phyloP scores from a whole-genome alignment of 2,329 filamentous ascomycete species.

The Cladophialophora psammophila region DNA sequence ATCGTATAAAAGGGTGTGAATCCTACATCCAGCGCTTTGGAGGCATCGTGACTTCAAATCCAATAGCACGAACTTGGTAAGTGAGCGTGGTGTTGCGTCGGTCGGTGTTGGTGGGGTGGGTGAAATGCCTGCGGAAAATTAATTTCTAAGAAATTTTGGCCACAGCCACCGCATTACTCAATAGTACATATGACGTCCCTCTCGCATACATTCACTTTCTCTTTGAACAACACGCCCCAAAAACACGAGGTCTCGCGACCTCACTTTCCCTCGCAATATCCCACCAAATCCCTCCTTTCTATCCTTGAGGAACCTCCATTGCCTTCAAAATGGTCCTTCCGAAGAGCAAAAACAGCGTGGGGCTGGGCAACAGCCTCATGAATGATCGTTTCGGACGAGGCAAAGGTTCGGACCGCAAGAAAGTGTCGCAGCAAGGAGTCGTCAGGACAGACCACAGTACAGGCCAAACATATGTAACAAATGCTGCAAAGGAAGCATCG shows the following conservation, averaged over 20 bases:
- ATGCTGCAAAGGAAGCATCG: slow-evolving; percentile 85
- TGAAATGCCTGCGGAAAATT: slow-evolving; percentile 14
- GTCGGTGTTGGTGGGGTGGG: slow-evolving; percentile 1
- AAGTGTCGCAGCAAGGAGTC: slow-evolving; percentile 70
- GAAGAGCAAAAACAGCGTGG: slow-evolving; percentile 94
- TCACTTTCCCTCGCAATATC: slow-evolving; percentile 1
- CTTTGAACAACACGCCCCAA: neutral
- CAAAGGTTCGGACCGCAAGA: slow-evolving; percentile 83
- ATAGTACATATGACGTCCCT: slow-evolving; percentile 27
- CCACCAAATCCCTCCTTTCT: neutral
- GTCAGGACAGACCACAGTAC: slow-evolving; percentile 72
- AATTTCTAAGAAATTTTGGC: slow-evolving; percentile 30
- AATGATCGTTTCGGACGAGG: slow-evolving; percentile 97
- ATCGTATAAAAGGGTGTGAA: slow-evolving; percentile 31
- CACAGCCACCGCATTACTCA: slow-evolving; percentile 12
- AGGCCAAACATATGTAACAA: slow-evolving; percentile 90
- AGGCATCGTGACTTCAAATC: slow-evolving; percentile 45
- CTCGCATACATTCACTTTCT: slow-evolving; percentile 11
- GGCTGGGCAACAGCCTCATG: slow-evolving; percentile 97
- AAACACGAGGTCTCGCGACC: slow-evolving; percentile 9
- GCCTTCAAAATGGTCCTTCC: slow-evolving; percentile 70
- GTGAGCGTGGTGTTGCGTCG: neutral
- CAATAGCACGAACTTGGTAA: slow-evolving; percentile 2
- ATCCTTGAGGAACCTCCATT: neutral
- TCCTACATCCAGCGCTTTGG: slow-evolving; percentile 77